These are phyloP conservation scores for Colletotrichum somersetense DNA, from an alignment of 2,329 filamentous ascomycete genomes.

Conservation along the genomic window DNA sequence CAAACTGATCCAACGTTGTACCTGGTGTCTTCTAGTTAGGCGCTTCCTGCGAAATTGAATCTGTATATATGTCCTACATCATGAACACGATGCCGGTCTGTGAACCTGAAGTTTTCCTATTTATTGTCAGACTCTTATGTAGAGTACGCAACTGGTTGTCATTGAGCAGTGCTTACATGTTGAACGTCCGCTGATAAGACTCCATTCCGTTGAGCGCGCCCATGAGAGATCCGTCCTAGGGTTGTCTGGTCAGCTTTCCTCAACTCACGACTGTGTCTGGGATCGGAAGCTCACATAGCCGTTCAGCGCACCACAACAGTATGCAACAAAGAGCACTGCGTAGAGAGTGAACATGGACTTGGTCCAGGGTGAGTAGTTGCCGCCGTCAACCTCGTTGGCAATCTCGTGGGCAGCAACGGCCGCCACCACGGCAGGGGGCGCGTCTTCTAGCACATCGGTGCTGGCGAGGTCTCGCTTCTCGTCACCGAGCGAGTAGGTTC, in stretches of 20 bases:
- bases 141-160: too few species aligned
- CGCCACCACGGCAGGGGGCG: constrained; percentile 19
- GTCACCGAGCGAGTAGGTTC: not conserved
- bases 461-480: constrained; percentile 22
- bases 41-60: not conserved
- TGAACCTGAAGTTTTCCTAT: constrained; percentile 42
- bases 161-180: constrained; percentile 7
- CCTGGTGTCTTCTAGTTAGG: constrained; percentile 7
- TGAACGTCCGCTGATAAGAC: constrained; percentile 43
- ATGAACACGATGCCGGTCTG: constrained; percentile 52
- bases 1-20: constrained; percentile 60
- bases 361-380: constrained; percentile 42
- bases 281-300: constrained; percentile 22
- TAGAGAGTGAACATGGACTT: constrained; percentile 42
- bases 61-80: constrained; percentile 46
- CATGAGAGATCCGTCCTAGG: constrained; percentile 45
- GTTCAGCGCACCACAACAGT: constrained; percentile 41
- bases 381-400: constrained; percentile 37
- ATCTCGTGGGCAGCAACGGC: constrained; percentile 36
- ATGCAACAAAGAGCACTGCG: constrained; percentile 41
- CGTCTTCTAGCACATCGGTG: constrained; percentile 21
- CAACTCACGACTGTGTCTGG: too few species aligned
- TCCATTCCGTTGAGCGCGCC: constrained; percentile 46
- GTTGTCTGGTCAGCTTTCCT: not conserved
- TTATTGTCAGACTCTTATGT: not conserved